Conservation (phyloP, 805 yeast species). For the Scheffersomyces stipitis region DNA sequence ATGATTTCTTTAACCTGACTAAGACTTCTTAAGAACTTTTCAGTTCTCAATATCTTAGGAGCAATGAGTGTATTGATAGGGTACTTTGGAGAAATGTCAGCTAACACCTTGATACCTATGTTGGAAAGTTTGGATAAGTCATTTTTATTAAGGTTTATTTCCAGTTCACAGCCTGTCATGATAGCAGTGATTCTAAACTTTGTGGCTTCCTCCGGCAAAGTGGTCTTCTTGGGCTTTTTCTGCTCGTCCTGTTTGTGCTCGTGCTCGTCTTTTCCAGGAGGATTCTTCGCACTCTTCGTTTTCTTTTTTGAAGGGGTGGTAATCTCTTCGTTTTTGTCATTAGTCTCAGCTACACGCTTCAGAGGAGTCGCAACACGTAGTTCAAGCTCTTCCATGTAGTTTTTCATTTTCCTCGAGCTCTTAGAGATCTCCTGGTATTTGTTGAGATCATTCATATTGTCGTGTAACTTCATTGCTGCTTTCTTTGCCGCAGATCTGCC, state of each 20-base stretch:
- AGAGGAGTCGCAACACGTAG: slow-evolving; percentile 8
- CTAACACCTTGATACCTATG: slow-evolving; percentile 58
- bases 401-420: slow-evolving; percentile 40
- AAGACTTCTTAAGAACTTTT: slow-evolving; percentile 74
- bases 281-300: slow-evolving; percentile 7
- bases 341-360: slow-evolving; percentile 1
- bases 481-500: slow-evolving; percentile 62
- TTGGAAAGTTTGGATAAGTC: slow-evolving; percentile 45
- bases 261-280: slow-evolving; percentile 10
- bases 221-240: slow-evolving; percentile 13
- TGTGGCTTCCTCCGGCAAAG: slow-evolving; percentile 10
- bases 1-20: slow-evolving; percentile 55
- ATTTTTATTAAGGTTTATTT: slow-evolving; percentile 33
- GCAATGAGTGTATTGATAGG: slow-evolving; percentile 59
- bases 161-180: slow-evolving; percentile 65
- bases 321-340: not conserved
- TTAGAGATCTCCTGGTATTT: slow-evolving; percentile 54
- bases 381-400: slow-evolving; percentile 35
- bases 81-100: slow-evolving; percentile 43
- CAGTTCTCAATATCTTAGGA: slow-evolving; percentile 81
- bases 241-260: slow-evolving; percentile 9
- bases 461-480: slow-evolving; percentile 66
- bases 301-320: slow-evolving; percentile 12
- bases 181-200: slow-evolving; percentile 49
- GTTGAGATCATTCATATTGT: slow-evolving; percentile 67